These are phyloP conservation scores for Arctium minus DNA, from an alignment of 129 eudicot genomes.

Conservation along the genomic window DNA sequence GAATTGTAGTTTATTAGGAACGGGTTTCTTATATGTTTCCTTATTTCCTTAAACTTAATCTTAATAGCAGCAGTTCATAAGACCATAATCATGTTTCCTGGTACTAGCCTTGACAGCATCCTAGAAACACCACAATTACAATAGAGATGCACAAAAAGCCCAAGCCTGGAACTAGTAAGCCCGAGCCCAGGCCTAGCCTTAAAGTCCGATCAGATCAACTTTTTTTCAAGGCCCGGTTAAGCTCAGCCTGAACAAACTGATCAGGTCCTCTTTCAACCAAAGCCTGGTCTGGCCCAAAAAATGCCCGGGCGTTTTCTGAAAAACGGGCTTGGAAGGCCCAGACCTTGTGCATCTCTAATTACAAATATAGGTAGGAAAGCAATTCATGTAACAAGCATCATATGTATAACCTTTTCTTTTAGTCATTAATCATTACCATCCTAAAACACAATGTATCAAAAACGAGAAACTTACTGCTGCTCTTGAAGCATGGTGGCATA, in stretches of 20 bases:
- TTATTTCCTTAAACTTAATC: neutral
- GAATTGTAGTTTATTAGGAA: neutral
- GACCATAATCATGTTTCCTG: neutral
- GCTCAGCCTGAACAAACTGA: neutral
- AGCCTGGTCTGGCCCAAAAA: neutral
- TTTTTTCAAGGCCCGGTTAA: neutral
- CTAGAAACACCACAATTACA: neutral
- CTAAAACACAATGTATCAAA: neutral
- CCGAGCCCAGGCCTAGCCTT: neutral
- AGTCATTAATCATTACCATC: conserved; percentile 10
- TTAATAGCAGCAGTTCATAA: conserved; percentile 1
- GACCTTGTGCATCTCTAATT: neutral
- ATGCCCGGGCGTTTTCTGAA: neutral
- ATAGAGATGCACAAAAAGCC: neutral
- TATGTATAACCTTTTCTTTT: neutral
- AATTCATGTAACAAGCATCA: neutral
- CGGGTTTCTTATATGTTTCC: neutral
- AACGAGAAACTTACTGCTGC: conserved; percentile 63
- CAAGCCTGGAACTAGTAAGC: no score
- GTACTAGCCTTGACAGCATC: conserved; percentile 14
- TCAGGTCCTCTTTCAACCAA: neutral
- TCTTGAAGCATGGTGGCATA: conserved; percentile 60
- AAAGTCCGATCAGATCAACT: neutral
- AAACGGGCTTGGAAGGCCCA: neutral
- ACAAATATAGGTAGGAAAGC: neutral